These are phyloP conservation scores for Saccharomyces eubayanus DNA, from an alignment of 805 yeast genomes.

Conservation along the genomic window DNA sequence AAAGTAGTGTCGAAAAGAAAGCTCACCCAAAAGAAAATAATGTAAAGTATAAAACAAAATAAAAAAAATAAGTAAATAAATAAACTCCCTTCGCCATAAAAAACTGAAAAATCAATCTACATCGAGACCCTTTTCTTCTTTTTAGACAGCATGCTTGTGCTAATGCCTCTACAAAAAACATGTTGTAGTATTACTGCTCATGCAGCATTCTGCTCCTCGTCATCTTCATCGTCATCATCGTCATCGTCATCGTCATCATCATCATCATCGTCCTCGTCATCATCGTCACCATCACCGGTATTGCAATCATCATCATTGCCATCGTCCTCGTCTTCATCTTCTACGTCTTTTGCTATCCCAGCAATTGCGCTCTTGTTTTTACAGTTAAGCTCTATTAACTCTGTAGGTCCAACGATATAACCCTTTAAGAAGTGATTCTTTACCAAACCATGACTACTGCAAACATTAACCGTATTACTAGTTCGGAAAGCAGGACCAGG, in stretches of 20 bases:
- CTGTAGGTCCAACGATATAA: constrained; percentile 26
- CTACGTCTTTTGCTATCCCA: not conserved
- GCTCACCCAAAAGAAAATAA: too few species aligned
- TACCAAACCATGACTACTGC: constrained; percentile 1
- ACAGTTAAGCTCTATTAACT: constrained; percentile 16
- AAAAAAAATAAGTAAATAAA: too few species aligned
- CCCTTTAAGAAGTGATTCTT: constrained; percentile 26
- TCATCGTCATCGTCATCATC: not conserved
- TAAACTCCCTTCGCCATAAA: too few species aligned
- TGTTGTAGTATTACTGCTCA: not conserved
- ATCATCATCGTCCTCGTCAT: not conserved
- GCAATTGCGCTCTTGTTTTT: not conserved
- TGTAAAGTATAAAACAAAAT: too few species aligned
- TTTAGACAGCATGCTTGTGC: too few species aligned
- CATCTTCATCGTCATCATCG: not conserved
- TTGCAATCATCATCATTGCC: not conserved
- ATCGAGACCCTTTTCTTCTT: too few species aligned
- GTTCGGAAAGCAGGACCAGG: constrained; percentile 19
- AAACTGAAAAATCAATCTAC: too few species aligned
- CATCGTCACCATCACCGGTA: not conserved
- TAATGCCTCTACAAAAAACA: too few species aligned
- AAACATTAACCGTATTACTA: constrained; percentile 14
- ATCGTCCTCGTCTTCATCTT: not conserved
- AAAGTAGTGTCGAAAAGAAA: too few species aligned
- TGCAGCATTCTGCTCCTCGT: not conserved